Conservation (phyloP, 1,139 yeast species). For the Hanseniaspora sp. region DNA sequence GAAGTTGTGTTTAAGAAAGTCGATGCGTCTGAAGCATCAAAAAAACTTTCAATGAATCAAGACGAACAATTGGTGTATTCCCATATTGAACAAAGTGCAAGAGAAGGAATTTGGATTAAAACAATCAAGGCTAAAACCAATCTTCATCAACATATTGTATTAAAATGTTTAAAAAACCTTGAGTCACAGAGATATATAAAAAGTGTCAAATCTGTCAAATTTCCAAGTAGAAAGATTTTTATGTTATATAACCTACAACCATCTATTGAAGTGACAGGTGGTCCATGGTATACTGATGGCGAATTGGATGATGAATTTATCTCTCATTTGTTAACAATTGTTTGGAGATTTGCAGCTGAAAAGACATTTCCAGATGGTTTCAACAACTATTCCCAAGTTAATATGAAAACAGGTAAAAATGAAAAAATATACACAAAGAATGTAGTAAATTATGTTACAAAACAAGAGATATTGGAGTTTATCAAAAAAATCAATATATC, state of each 20-base stretch:
- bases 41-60: constrained; percentile 60
- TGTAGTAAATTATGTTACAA: constrained; percentile 54
- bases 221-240: constrained; percentile 92
- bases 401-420: constrained; percentile 22
- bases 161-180: constrained; percentile 68
- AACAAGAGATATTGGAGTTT: constrained; percentile 63
- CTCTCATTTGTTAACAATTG: constrained; percentile 66
- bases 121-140: constrained; percentile 85
- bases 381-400: constrained; percentile 25
- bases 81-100: constrained; percentile 80
- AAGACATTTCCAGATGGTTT: constrained; percentile 68
- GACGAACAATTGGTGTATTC: constrained; percentile 91
- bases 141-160: constrained; percentile 83
- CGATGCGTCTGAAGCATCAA: constrained; percentile 52
- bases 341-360: constrained; percentile 76
- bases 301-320: constrained; percentile 92
- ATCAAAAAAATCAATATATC: constrained; percentile 68
- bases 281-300: constrained; percentile 97
- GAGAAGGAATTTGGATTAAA: constrained; percentile 96
- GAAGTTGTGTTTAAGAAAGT: constrained; percentile 67
- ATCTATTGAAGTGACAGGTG: constrained; percentile 91
- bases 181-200: constrained; percentile 81
- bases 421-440: constrained; percentile 40
- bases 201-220: constrained; percentile 81
- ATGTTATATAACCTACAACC: constrained; percentile 93